Base-by-base conservation (phyloP, 352 stramenopile species). In the Phytopythium cucurbitacearum region DNA sequence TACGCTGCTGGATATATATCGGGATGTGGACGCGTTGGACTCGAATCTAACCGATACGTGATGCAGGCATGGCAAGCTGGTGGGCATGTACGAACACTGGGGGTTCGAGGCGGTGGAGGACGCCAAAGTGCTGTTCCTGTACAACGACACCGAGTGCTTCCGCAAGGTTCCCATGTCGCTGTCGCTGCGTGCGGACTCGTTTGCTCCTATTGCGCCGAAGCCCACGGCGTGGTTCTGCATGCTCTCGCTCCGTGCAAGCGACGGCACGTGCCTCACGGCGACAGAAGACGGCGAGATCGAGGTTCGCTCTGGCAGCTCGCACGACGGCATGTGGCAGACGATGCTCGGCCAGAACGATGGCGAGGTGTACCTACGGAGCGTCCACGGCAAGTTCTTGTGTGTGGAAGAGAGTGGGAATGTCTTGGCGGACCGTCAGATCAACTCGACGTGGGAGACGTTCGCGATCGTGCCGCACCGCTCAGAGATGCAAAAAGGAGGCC, bases 371-470 rank as follows among this genome's bases (percentile, higher is more conserved):
- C 54, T 94, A 16, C 81, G 81, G 37, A 91, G 79, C 46, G 73
- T 71, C 4, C 77, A 94, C 49, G 84, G 84, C 51, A 94, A 94
- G 52, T 94, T 94, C 56, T 62, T 94, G 5, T 94, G 84, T 39
- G 84, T 91, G 32, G 81, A 94, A 55, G 73, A 85, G 52, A 71
- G 78, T 39, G 84, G 81, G 16, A 80, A 64, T 2, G 81, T 94
- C 56, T 56, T 89, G 35, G 84, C 84, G 0, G 73, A 94, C 53
- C 77, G 84, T 0, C 75, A 48, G 7, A 56, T 79, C 52, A 89
- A 91, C 64, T 94, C 84, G 56, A 94, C 84, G 34, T 94, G 84
- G 84, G 84, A 94, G 51, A 94, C 84, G n/a, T 91, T 94, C 66
- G 76, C 89, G 54, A 73, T 91, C 28, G 69, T 91, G 51, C 80